Evolutionary conservation across 129 eudicot genomes (phyloP), one percentile per base, ranked within the genome.

Genomic region (Chrysanthemum makinoi): DNA sequence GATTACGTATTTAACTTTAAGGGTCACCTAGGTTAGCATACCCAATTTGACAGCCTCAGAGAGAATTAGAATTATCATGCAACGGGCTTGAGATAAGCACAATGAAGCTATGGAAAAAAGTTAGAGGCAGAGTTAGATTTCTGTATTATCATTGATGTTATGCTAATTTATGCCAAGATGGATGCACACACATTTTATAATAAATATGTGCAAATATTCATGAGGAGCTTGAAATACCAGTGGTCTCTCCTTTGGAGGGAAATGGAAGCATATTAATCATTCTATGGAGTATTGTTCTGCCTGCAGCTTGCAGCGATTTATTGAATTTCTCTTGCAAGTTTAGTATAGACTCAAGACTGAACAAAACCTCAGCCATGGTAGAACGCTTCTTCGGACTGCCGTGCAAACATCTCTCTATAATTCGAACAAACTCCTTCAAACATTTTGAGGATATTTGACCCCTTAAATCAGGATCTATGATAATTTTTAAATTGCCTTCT

Each of bases 391-490:
- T 74, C 8, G 56, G 55, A 74, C 33, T 20, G 49, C 15, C 33
- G 33, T 68, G 66, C 76, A 80, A 69, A 62, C 83, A 74, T 62
- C 75, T 53, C 19, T 62, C 39, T 24, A 68, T 76, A 68, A 80
- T 18, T 20, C 47, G 52, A 7, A 54, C 60, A 69, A 74, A 80
- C 33, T 57, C 62, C 69, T 59, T 61, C 35, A 69, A 74, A 72
- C 80, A 52, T 57, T 63, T 77, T 50, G 55, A 22, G n/a, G 46
- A 58, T 52, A 80, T 69, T 0, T 77, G 74, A 58, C 20, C 65
- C 47, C 51, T 72, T 68, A 81, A 33, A 72, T 50, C 56, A 11
- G 68, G 33, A 61, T 72, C 76, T 18, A 72, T 26, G 1, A 72
- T 19, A 43, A 46, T 18, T 9, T 72, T 61, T 15, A 72, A 72